phyloP scores from a whole-genome alignment of 2,329 filamentous ascomycete species.

The Fonsecaea nubica region DNA sequence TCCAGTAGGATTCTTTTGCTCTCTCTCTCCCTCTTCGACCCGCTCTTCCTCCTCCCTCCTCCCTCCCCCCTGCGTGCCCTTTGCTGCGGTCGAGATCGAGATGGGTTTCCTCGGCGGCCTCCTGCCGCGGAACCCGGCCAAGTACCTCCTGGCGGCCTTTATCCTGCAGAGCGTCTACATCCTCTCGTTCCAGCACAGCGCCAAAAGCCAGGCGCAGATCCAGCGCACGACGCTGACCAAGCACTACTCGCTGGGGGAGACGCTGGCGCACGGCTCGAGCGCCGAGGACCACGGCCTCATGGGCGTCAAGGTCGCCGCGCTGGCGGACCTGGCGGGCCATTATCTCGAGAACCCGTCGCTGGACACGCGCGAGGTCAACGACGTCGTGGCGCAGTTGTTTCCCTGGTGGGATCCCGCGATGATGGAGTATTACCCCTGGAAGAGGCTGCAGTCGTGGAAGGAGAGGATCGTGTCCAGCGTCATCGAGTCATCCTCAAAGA shows the following conservation, averaged over 20 bases:
- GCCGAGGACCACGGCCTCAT: constrained; percentile 6
- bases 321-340: constrained; percentile 13
- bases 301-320: constrained; percentile 6
- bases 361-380: not conserved
- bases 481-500: not conserved
- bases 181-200: not conserved
- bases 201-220: not conserved
- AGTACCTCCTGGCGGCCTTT: not conserved
- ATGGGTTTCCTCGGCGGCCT: not conserved
- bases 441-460: constrained; percentile 4
- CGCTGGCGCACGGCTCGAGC: not conserved
- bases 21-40: no score
- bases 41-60: no score
- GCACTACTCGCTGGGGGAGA: not conserved
- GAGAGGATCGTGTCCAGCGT: not conserved
- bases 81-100: no score
- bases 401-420: constrained; percentile 19
- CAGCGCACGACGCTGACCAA: constrained; percentile 2
- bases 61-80: no score
- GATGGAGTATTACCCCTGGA: constrained; percentile 18
- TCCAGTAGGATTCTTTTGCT: no score
- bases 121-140: not conserved
- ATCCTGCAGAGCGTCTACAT: not conserved
- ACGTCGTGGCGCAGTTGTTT: constrained; percentile 10
- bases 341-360: constrained; percentile 10